Evolutionary conservation across 2,329 filamentous ascomycete species (phyloP).

Genomic region (Penicillium palitans): DNA sequence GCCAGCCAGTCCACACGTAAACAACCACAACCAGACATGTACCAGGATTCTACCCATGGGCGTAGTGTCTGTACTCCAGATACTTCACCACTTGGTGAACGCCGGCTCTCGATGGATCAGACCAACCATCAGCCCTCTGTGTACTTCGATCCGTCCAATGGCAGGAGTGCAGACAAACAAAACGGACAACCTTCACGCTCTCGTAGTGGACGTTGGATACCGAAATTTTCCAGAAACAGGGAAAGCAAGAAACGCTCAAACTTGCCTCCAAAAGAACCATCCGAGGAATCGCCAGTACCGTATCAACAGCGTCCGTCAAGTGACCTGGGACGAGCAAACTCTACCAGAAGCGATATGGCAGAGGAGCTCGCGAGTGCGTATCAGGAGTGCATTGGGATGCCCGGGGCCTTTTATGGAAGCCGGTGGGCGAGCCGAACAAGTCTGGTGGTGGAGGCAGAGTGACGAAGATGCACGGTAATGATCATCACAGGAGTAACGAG

Average conservation of each 20-base stretch:
- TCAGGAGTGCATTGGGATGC: conserved; percentile 30
- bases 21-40: neutral
- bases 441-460: conserved; percentile 16
- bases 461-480: neutral
- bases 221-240: conserved; percentile 15
- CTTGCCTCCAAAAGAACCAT: conserved; percentile 10
- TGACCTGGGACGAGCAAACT: conserved; percentile 16
- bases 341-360: conserved; percentile 16
- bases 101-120: conserved; percentile 3
- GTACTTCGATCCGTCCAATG: conserved; percentile 2
- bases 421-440: conserved; percentile 26
- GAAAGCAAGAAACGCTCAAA: conserved; percentile 14
- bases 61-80: neutral
- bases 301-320: conserved; percentile 15
- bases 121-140: neutral
- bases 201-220: conserved; percentile 15
- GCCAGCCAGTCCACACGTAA: neutral
- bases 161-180: neutral
- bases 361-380: conserved; percentile 27
- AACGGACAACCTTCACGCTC: conserved; percentile 9
- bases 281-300: conserved; percentile 10
- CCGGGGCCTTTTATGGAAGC: conserved; percentile 27
- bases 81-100: neutral
- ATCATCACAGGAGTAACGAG: neutral
- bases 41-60: neutral